Evolutionary conservation across 2,329 filamentous ascomycete genomes (phyloP).

Genomic region (Sclerotinia nivalis): DNA sequence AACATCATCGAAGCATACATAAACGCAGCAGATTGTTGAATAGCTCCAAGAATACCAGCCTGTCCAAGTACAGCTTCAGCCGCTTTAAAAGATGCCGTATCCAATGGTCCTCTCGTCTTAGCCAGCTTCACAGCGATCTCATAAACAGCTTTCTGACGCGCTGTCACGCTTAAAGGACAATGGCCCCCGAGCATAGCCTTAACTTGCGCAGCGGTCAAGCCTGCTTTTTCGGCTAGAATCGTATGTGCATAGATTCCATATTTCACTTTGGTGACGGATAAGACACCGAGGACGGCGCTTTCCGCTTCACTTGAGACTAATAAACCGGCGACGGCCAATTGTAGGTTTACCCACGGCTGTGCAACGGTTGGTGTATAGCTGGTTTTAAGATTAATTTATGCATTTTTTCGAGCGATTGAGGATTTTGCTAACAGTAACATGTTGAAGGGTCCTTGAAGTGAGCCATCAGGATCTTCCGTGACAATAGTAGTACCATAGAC

Average conservation of each 20-base stretch:
- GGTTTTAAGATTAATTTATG: neutral
- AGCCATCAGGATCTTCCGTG: conserved; percentile 1
- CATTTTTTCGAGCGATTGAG: neutral
- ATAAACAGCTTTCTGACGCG: conserved; percentile 1
- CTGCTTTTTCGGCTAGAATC: conserved; percentile 12
- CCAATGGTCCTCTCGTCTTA: neutral
- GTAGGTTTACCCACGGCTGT: conserved; percentile 4
- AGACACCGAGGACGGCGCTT: neutral
- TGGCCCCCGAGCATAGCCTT: neutral
- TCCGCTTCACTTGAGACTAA: neutral
- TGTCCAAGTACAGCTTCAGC: neutral
- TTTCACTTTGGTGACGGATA: neutral
- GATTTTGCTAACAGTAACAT: neutral
- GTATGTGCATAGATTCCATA: conserved; percentile 10
- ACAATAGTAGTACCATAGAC: neutral
- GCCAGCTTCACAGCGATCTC: neutral
- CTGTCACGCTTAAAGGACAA: neutral
- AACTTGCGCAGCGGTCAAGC: neutral
- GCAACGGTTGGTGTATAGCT: neutral
- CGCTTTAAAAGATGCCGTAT: neutral
- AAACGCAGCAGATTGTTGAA: neutral
- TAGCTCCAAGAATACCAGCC: neutral
- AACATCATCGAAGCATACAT: conserved; percentile 17
- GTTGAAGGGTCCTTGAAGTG: conserved; percentile 13
- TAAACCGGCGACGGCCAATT: neutral